Evolutionary conservation across 345 rosid genomes (phyloP), one percentile per base, ranked within the genome.

Genomic region (Firmiana major): DNA sequence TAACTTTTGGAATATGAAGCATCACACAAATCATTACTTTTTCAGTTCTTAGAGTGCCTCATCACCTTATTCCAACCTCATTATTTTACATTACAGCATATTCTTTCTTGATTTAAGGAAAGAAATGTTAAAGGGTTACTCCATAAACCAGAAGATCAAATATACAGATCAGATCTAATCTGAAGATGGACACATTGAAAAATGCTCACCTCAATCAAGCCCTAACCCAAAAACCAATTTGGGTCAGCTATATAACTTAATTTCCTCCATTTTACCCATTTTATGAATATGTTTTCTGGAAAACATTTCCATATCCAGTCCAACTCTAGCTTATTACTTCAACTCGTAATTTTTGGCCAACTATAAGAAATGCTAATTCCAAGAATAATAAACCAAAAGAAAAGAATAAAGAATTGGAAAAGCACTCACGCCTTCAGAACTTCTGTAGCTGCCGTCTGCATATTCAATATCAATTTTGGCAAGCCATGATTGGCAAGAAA

Each of bases 401-500:
- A 9, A 54, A 54, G 42, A 62, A 63, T 21, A 75, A 21, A 48
- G n/a, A 64, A 46, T 36, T 68, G 36, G 36, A 12, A 69, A 77
- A 48, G 28, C 5, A 34, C 78, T 74, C 86, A 96, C 99, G 93
- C 92, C 79, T 90, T 88, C 8, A 96, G 84, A 81, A 88, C 91
- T 85, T 94, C 95, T 54, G 85, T 74, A 36, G 85, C 90, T 67
- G 94, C 97, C 62, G 70, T 84, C 87, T 89, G 89, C 87, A 96
- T 83, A 84, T 85, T 70, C 34, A 87, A 76, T 82, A 88, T 87
- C 87, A 96, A 80, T 62, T 79, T 64, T 5, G 78, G 78, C 86
- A 94, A 58, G 77, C 98, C 89, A 86, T 79, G 76, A 78, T 78
- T 87, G 17, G 97, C 86, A 80, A 94, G 94, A 91, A 84, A 94